Evolutionary conservation across 495 filamentous ascomycete genomes (phyloP).

Genomic region (Penicillium paxilli): DNA sequence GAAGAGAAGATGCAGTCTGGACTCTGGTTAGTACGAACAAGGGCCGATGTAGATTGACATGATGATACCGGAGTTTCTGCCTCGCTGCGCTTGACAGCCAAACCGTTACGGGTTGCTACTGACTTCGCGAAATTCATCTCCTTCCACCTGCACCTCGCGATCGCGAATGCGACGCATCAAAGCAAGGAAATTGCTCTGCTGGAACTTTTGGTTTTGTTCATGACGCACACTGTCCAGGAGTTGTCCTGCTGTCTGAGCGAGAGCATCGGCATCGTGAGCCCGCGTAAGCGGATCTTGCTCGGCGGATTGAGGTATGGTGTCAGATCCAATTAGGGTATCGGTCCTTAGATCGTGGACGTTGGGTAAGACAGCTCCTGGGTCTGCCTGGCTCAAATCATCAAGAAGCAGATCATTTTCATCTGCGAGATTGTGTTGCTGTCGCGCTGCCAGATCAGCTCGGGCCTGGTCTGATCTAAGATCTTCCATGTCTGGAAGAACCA

Average conservation of each 20-base stretch:
- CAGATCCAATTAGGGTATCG: slow-evolving; percentile 51
- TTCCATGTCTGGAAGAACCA: background rate
- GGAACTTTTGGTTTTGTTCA: slow-evolving; percentile 71
- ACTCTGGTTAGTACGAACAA: slow-evolving; percentile 39
- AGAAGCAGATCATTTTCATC: slow-evolving; percentile 8
- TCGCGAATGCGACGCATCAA: slow-evolving; percentile 69
- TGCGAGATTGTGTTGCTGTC: slow-evolving; percentile 18
- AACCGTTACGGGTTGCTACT: slow-evolving; percentile 48
- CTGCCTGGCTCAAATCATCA: slow-evolving; percentile 13
- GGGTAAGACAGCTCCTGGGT: background rate
- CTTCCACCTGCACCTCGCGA: slow-evolving; percentile 53
- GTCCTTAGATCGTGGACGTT: slow-evolving; percentile 15
- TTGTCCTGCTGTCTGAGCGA: slow-evolving; percentile 69
- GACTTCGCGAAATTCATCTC: slow-evolving; percentile 56
- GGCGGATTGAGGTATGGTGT: slow-evolving; percentile 40
- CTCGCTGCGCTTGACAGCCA: slow-evolving; percentile 39
- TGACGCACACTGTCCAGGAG: slow-evolving; percentile 68
- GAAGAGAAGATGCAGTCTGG: slow-evolving; percentile 48
- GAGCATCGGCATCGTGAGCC: slow-evolving; percentile 58
- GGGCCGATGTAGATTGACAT: slow-evolving; percentile 24
- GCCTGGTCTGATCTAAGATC: slow-evolving; percentile 41
- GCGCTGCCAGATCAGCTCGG: slow-evolving; percentile 37
- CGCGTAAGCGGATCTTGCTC: slow-evolving; percentile 26
- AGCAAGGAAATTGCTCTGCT: slow-evolving; percentile 73
- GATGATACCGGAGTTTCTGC: slow-evolving; percentile 41